Evolutionary conservation across 2,329 filamentous ascomycete genomes (phyloP).

Genomic region (Pseudogymnoascus sp.): DNA sequence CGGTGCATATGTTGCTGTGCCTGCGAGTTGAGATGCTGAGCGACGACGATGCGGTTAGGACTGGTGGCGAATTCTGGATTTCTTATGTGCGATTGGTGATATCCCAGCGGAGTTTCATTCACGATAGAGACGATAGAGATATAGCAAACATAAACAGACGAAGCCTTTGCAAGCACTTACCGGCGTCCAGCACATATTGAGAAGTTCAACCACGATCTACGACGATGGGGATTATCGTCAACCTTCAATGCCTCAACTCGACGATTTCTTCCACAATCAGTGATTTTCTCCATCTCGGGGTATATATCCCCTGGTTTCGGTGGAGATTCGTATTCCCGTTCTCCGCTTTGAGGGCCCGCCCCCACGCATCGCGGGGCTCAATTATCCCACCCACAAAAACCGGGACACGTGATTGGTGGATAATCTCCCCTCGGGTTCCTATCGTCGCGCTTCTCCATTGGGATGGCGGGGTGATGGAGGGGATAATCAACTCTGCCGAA

Average conservation of each 20-base stretch:
- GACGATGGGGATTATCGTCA: background rate
- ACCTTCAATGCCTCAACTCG: background rate
- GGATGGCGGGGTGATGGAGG: constrained; percentile 2
- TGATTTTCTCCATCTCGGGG: background rate
- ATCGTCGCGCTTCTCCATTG: background rate
- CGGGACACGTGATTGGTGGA: background rate
- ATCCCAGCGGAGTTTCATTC: background rate
- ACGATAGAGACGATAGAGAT: background rate
- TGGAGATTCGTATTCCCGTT: background rate
- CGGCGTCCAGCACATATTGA: background rate
- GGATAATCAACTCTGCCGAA: background rate
- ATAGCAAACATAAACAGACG: background rate
- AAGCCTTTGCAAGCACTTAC: background rate
- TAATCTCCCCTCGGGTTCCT: background rate
- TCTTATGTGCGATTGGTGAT: background rate
- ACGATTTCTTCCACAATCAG: background rate
- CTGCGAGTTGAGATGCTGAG: background rate
- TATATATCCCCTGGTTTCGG: background rate
- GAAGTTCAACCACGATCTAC: background rate
- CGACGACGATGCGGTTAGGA: background rate
- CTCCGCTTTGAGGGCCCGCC: background rate
- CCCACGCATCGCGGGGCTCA: background rate
- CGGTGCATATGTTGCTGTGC: background rate
- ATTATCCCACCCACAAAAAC: background rate
- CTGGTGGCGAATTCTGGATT: background rate